Conservation (phyloP, 768 basidiomycete genomes). For the Mycena galericulata region DNA sequence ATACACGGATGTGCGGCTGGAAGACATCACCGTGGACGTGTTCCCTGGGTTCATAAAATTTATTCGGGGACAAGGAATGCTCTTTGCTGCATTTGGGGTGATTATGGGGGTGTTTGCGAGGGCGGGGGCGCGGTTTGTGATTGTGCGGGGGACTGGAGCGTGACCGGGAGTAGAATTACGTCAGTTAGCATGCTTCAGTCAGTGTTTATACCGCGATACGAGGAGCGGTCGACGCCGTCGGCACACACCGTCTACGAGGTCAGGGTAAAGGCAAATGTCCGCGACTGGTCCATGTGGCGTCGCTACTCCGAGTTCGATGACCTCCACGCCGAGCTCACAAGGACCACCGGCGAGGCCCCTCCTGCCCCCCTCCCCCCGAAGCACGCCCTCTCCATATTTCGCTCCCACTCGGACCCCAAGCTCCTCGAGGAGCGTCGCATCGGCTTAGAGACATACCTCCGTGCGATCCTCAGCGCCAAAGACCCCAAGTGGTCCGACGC, state of each 20-base stretch:
- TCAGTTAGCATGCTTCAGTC: constrained; percentile 26
- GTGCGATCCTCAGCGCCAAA: constrained; percentile 85
- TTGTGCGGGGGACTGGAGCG: constrained; percentile 52
- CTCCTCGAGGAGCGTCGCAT: constrained; percentile 81
- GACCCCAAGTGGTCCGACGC: constrained; percentile 87
- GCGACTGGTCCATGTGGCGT: constrained; percentile 94
- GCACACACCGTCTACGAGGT: constrained; percentile 87
- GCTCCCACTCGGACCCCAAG: constrained; percentile 66
- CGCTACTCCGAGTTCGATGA: constrained; percentile 96
- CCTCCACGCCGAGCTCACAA: constrained; percentile 83
- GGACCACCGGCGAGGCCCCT: constrained; percentile 80
- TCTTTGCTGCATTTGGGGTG: constrained; percentile 58
- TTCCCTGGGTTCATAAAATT: constrained; percentile 69
- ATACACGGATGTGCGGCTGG: constrained; percentile 62
- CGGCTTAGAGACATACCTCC: constrained; percentile 87
- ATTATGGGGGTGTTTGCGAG: constrained; percentile 50
- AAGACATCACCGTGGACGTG: constrained; percentile 68
- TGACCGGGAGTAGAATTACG: not conserved
- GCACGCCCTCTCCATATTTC: constrained; percentile 77
- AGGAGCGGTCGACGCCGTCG: constrained; percentile 77
- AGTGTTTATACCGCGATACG: constrained; percentile 74
- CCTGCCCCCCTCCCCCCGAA: constrained; percentile 89
- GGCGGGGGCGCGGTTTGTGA: constrained; percentile 62
- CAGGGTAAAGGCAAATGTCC: constrained; percentile 87
- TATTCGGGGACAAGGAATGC: constrained; percentile 54